A percentile compares a stretch with the other conserved stretches of the same genome.
These are phyloP conservation scores for Venturia pyrina DNA, from an alignment of 2,329 filamentous ascomycete species.

Conservation along the genomic window DNA sequence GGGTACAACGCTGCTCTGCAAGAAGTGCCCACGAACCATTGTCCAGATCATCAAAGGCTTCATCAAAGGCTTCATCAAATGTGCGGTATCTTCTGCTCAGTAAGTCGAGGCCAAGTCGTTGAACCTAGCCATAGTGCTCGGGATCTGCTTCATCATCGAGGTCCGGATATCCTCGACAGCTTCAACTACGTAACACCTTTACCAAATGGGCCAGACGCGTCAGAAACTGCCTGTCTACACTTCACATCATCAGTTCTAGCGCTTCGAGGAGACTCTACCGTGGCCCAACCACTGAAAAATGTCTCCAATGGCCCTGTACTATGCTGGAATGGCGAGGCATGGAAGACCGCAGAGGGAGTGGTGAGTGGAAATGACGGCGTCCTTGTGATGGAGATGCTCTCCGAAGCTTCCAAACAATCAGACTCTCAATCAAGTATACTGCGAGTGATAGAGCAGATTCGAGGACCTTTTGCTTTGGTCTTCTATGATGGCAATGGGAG, in stretches of 20 bases:
- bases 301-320: constrained; percentile 51
- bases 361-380: constrained; percentile 74
- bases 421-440: constrained; percentile 16
- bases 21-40: background rate
- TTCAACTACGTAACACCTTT: background rate
- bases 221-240: constrained; percentile 37
- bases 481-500: constrained; percentile 60
- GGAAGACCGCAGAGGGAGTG: constrained; percentile 53
- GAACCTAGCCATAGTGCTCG: background rate
- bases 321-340: constrained; percentile 98
- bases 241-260: constrained; percentile 84
- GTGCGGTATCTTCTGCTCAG: constrained; percentile 15
- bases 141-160: constrained; percentile 7
- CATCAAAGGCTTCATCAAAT: constrained; percentile 11
- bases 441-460: constrained; percentile 20
- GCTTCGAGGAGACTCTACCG: constrained; percentile 64
- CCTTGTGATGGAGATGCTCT: constrained; percentile 52
- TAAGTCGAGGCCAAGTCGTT: constrained; percentile 9
- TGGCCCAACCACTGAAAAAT: constrained; percentile 63
- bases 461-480: constrained; percentile 81
- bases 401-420: constrained; percentile 19
- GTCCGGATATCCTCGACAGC: constrained; percentile 9
- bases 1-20: background rate
- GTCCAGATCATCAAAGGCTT: constrained; percentile 3
- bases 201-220: background rate